Base-by-base conservation (phyloP, 495 filamentous ascomycete genomes). In the Ramalina intermedia region DNA sequence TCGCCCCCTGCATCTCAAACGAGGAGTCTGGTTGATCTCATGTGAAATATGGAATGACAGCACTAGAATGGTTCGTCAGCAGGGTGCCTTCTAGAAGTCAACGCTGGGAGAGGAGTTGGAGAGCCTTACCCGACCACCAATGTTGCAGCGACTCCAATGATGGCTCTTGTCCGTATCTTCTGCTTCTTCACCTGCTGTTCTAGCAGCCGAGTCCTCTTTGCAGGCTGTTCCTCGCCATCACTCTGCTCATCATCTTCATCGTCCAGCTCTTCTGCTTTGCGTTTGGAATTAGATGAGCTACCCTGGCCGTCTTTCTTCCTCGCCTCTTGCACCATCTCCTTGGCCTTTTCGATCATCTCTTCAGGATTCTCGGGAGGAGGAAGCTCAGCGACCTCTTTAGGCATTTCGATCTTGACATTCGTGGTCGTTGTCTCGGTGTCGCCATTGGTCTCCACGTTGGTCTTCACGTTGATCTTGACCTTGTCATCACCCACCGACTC, bases 321-420 rank as follows among this genome's bases (percentile, higher is more conserved):
- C 38, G 85, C 87, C 47, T 84, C 84, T 45, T 83, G 76, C 6
- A 96, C 91, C 87, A 96, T 94, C 54, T 79, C 78, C 62, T 83
- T 87, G 6, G 91, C 91, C 62, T 84, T 75, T 41, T 77, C 81
- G 41, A 96, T 80, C 82, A 96, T 84, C 29, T 80, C 72, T 48
- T 84, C 70, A 0, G 88, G 79, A 45, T 84, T 80, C 37, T 84
- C 84, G 3, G 83, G 75, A 9, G 82, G 71, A 0, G 85, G 84
- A 9, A 85, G 65, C 37, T 87, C 79, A 14, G 81, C 79, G 11
- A 72, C 67, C 12, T 69, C 72, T 12, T 81, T 70, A 11, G 85
- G 82, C 65, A 84, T 66, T 56, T 94, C 85, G 11, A 94, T 71
- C 49, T 81, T 81, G 37, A 94, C 75, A n/a, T 77, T 81, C 11